These are phyloP conservation scores for Ochetophila trinervis DNA, from an alignment of 306 rosid species.

Conservation along the genomic window DNA sequence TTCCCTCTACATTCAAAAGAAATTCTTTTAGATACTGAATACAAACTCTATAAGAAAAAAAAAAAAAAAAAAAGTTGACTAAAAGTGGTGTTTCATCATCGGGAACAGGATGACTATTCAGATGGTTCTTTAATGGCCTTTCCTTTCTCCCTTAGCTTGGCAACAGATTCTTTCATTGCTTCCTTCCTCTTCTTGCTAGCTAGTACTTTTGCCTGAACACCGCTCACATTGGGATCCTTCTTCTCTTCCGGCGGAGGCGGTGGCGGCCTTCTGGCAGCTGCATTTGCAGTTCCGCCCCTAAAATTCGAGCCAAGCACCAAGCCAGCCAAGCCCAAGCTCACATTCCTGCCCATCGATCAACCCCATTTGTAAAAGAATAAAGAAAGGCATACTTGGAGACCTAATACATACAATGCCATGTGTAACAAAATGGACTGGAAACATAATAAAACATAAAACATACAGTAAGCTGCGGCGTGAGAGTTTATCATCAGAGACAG, in stretches of 20 bases:
- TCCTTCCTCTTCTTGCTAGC: conserved; percentile 93
- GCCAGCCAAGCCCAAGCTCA: conserved; percentile 49
- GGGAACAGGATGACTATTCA: conserved; percentile 15
- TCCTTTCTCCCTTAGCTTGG: conserved; percentile 64
- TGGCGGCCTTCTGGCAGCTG: conserved; percentile 69
- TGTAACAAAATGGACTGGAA: not conserved
- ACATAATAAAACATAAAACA: not conserved
- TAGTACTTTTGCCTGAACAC: conserved; percentile 71
- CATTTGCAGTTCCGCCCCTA: conserved; percentile 39
- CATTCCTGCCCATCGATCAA: conserved; percentile 39
- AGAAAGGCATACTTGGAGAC: too few relatives aligned
- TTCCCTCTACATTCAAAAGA: not conserved
- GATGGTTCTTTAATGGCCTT: conserved; percentile 32
- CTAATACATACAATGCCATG: not conserved
- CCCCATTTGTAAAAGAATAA: too few relatives aligned
- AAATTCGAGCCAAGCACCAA: conserved; percentile 35
- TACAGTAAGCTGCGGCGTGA: conserved; percentile 43
- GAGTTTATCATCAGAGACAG: conserved; percentile 3
- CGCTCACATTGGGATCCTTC: conserved; percentile 78
- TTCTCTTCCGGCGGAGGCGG: conserved; percentile 65
- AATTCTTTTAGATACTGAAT: not conserved
- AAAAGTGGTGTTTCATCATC: too few relatives aligned
- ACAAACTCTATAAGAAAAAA: too few relatives aligned
- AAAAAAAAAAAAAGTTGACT: too few relatives aligned
- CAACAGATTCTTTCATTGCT: conserved; percentile 61